These are phyloP conservation scores for Austroboletus rostrupii DNA, from an alignment of 1,284 basidiomycete species.

Conservation along the genomic window DNA sequence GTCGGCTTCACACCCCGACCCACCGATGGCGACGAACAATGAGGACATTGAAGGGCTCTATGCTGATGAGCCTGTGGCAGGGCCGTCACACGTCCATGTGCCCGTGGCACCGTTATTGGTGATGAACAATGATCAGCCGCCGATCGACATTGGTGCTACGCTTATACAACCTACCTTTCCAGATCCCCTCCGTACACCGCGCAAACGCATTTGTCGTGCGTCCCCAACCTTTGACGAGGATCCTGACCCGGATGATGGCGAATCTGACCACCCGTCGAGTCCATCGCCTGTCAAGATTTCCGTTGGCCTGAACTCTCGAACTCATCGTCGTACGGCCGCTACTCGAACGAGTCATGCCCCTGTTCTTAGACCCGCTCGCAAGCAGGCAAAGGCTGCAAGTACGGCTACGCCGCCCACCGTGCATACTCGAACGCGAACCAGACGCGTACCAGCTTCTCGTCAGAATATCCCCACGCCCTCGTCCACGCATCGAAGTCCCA, in stretches of 20 bases:
- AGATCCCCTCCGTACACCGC: constrained; percentile 30
- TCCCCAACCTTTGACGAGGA: constrained; percentile 5
- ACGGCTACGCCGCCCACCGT: background rate
- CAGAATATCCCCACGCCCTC: constrained; percentile 27
- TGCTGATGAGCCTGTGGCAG: constrained; percentile 27
- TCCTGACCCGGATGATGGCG: constrained; percentile 9
- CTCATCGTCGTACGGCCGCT: constrained; percentile 5
- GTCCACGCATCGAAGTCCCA: constrained; percentile 13
- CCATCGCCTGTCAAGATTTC: constrained; percentile 31
- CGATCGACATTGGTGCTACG: background rate
- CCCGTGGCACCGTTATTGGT: constrained; percentile 19
- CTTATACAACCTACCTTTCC: constrained; percentile 12
- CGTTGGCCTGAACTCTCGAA: background rate
- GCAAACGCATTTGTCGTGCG: constrained; percentile 22
- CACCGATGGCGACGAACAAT: constrained; percentile 29
- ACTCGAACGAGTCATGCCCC: background rate
- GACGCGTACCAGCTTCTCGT: constrained; percentile 12
- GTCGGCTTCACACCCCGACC: constrained; percentile 17
- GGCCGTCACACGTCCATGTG: constrained; percentile 19
- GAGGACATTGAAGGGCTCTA: constrained; percentile 30
- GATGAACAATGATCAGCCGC: constrained; percentile 18
- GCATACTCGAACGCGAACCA: constrained; percentile 6
- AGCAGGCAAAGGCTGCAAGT: constrained; percentile 12
- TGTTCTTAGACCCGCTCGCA: constrained; percentile 10
- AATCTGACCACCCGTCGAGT: constrained; percentile 18